These are phyloP conservation scores for Backusella liffmaniae DNA, from an alignment of 192 early-diverging fungal genomes.

Conservation along the genomic window DNA sequence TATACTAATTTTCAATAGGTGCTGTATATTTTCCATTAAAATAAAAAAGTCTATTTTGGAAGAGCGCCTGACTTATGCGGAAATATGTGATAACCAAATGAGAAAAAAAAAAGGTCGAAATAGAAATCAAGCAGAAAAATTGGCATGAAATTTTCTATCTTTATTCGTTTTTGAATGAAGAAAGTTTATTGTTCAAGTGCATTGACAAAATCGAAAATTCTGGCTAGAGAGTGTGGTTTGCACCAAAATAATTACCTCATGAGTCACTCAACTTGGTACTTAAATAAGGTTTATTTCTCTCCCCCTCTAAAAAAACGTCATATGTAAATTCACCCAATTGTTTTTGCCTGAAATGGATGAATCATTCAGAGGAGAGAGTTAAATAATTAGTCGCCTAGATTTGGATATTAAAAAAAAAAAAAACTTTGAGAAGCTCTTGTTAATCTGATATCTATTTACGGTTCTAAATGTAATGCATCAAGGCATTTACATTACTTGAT, in stretches of 20 bases:
- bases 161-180: neutral
- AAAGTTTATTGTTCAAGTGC: neutral
- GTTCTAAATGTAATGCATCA: neutral
- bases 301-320: neutral
- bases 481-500: neutral
- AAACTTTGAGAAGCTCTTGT: neutral
- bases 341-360: neutral
- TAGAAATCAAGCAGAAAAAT: neutral
- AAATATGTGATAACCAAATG: neutral
- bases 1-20: neutral
- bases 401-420: neutral
- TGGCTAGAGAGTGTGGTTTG: neutral
- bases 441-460: neutral
- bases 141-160: neutral
- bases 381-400: neutral
- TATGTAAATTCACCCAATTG: neutral
- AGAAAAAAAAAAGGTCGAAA: neutral
- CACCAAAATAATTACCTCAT: neutral
- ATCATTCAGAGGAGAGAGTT: neutral
- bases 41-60: neutral
- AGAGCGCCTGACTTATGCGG: neutral
- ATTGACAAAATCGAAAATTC: conserved; percentile 5
- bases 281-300: neutral
- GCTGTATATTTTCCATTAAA: neutral
- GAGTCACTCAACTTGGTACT: neutral